Evolutionary conservation across 495 filamentous ascomycete genomes (phyloP).

Genomic region (Talaromyces adpressus): DNA sequence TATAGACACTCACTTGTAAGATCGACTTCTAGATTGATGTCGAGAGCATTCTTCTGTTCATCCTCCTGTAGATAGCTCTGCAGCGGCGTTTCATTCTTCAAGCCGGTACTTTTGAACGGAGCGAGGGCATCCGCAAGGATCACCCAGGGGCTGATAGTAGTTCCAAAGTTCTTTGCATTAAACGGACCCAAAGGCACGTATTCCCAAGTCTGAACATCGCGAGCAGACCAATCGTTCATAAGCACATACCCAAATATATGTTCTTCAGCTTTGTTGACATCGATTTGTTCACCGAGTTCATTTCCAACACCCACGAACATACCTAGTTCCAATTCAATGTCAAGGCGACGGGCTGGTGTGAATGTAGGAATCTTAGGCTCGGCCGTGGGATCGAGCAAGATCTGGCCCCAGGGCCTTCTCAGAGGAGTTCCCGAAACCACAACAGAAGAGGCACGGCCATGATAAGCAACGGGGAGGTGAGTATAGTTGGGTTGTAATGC

Average conservation of each 20-base stretch:
- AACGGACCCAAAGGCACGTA: constrained; percentile 82
- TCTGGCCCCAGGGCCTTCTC: constrained; percentile 71
- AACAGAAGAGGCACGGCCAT: constrained; percentile 73
- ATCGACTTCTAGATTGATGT: constrained; percentile 70
- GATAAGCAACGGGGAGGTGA: constrained; percentile 84
- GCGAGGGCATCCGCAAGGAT: constrained; percentile 77
- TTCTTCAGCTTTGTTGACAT: constrained; percentile 62
- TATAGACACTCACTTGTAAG: constrained; percentile 59
- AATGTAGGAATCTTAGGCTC: constrained; percentile 52
- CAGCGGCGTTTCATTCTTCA: constrained; percentile 53
- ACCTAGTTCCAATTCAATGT: constrained; percentile 85
- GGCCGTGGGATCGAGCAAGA: constrained; percentile 54
- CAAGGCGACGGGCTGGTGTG: constrained; percentile 57
- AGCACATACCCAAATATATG: constrained; percentile 81
- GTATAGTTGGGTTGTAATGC: constrained; percentile 87
- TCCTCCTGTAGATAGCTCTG: constrained; percentile 66
- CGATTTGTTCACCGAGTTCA: constrained; percentile 55
- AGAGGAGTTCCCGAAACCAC: constrained; percentile 73
- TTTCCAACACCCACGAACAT: constrained; percentile 69
- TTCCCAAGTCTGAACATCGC: constrained; percentile 90
- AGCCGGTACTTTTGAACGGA: constrained; percentile 48
- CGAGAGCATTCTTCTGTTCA: constrained; percentile 55
- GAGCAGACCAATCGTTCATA: constrained; percentile 91
- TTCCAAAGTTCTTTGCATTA: constrained; percentile 90
- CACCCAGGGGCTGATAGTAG: constrained; percentile 82